These are phyloP conservation scores for Stentor coeruleus DNA, from an alignment of 73 alveolate genomes.

Conservation along the genomic window DNA sequence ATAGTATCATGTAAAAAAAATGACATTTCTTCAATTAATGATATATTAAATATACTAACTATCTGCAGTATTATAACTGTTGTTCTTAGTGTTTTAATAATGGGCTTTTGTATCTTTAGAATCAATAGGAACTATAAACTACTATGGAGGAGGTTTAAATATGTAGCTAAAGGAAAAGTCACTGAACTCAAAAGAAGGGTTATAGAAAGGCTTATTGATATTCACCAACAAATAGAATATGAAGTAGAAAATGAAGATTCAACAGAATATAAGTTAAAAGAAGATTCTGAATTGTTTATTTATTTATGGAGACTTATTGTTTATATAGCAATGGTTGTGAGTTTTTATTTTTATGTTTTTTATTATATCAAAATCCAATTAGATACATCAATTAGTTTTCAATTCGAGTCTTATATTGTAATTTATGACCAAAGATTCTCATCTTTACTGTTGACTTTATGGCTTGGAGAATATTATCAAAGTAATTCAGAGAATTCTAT, in stretches of 20 bases:
- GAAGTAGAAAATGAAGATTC: too few species aligned
- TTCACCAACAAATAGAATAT: background rate
- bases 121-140: background rate
- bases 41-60: too few species aligned
- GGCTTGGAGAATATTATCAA: background rate
- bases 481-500: background rate
- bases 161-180: background rate
- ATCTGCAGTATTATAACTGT: background rate
- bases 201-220: background rate
- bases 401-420: background rate
- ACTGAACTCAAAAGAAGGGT: background rate
- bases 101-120: background rate
- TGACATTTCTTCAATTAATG: too few species aligned
- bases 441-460: background rate
- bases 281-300: too few species aligned
- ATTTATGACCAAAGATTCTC: background rate
- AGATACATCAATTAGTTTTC: background rate
- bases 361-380: too few species aligned
- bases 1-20: background rate
- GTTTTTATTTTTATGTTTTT: background rate
- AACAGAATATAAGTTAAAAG: too few species aligned
- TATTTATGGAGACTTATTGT: background rate
- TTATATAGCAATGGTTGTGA: background rate
- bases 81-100: background rate
- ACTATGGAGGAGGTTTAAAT: background rate